Evolutionary conservation across 768 basidiomycete species (phyloP).

Genomic region (Collybiopsis luxurians): DNA sequence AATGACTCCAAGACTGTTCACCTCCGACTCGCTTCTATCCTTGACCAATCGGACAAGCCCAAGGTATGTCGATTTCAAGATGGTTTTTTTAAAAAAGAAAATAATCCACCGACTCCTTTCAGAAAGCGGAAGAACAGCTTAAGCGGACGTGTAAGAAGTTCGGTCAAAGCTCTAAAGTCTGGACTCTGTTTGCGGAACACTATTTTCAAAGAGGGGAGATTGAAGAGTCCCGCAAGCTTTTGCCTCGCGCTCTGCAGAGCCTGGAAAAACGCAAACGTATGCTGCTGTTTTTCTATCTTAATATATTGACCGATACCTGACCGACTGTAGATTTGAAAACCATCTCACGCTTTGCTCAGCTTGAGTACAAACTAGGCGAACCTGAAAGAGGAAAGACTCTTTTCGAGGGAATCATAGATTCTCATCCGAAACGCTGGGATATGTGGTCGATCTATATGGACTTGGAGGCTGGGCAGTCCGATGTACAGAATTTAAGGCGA

Average conservation of each 20-base stretch:
- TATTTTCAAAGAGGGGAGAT: slow-evolving; percentile 70
- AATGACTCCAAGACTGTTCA: slow-evolving; percentile 94
- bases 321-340: slow-evolving; percentile 81
- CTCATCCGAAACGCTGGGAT: slow-evolving; percentile 93
- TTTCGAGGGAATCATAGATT: slow-evolving; percentile 95
- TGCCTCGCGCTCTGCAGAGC: slow-evolving; percentile 86
- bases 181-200: slow-evolving; percentile 86
- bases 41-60: slow-evolving; percentile 78
- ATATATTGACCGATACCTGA: neutral
- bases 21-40: slow-evolving; percentile 79
- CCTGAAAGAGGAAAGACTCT: slow-evolving; percentile 93
- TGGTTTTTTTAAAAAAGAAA: neutral
- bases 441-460: slow-evolving; percentile 97
- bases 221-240: slow-evolving; percentile 80
- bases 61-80: slow-evolving; percentile 47
- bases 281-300: slow-evolving; percentile 27
- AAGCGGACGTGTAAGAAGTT: slow-evolving; percentile 92
- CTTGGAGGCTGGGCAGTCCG: slow-evolving; percentile 81
- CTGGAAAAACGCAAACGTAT: slow-evolving; percentile 92
- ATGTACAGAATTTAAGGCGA: slow-evolving; percentile 78
- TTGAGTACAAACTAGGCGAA: slow-evolving; percentile 94
- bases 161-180: slow-evolving; percentile 88
- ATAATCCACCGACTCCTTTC: slow-evolving; percentile 4
- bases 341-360: slow-evolving; percentile 89
- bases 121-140: slow-evolving; percentile 95